Evolutionary conservation across 2,329 filamentous ascomycete species (phyloP).

Genomic region (Leptodontidium sp.): DNA sequence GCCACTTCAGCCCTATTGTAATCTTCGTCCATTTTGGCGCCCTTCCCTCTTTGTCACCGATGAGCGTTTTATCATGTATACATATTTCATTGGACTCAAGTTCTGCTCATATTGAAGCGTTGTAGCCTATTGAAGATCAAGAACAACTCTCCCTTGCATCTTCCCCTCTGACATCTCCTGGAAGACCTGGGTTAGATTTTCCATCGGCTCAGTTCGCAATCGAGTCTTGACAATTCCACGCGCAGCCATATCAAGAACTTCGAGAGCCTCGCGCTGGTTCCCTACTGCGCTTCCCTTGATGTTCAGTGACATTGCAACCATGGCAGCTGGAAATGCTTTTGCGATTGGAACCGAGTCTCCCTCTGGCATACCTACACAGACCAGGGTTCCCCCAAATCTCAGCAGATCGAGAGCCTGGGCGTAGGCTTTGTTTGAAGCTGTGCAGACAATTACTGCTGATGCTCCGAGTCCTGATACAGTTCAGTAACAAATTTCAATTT

Average conservation of each 20-base stretch:
- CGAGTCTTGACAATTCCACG: slow-evolving; percentile 56
- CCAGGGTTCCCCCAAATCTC: slow-evolving; percentile 57
- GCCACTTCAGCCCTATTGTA: slow-evolving; percentile 30
- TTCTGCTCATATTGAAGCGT: background rate
- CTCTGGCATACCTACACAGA: slow-evolving; percentile 61
- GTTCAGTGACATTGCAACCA: slow-evolving; percentile 54
- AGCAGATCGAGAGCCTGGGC: slow-evolving; percentile 57
- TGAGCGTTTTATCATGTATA: background rate
- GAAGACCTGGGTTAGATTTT: slow-evolving; percentile 55
- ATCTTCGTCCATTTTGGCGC: slow-evolving; percentile 1
- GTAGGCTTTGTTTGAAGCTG: slow-evolving; percentile 58
- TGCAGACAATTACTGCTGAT: slow-evolving; percentile 62
- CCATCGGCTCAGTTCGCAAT: slow-evolving; percentile 56
- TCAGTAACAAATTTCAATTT: background rate
- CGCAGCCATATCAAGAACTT: slow-evolving; percentile 56
- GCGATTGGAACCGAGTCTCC: slow-evolving; percentile 54
- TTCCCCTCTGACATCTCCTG: slow-evolving; percentile 54
- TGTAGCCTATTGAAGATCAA: slow-evolving; percentile 49
- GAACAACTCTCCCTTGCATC: slow-evolving; percentile 56
- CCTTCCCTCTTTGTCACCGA: background rate
- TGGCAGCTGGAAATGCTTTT: slow-evolving; percentile 51
- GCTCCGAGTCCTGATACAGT: slow-evolving; percentile 26
- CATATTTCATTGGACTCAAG: background rate
- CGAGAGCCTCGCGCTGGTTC: slow-evolving; percentile 58
- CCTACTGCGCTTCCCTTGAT: slow-evolving; percentile 60